Percentiles rank a stretch among this genome's conserved stretches.
These are phyloP conservation scores for Cinnamomum micranthum DNA, from an alignment of 164 flowering plant genomes.

Conservation along the genomic window DNA sequence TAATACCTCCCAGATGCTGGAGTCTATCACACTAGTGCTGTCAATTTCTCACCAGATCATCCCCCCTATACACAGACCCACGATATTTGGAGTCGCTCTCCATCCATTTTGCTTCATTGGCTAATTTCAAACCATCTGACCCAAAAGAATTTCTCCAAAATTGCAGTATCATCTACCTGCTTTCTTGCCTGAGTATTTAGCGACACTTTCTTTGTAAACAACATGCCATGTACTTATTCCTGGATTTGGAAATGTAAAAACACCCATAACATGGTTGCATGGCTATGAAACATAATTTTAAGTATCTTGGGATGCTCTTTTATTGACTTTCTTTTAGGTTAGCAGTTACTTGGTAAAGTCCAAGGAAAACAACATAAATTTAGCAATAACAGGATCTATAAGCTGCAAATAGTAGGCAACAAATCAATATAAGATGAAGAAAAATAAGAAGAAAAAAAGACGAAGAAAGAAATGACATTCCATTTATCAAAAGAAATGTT, in stretches of 20 bases:
- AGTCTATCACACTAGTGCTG: too few species aligned
- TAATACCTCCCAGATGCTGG: too few species aligned
- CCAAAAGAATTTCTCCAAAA: background rate
- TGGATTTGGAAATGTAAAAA: background rate
- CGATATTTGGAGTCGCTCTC: background rate
- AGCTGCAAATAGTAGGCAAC: background rate
- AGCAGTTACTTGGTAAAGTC: background rate
- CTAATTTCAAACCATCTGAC: background rate
- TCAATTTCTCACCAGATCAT: too few species aligned
- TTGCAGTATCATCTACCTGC: background rate
- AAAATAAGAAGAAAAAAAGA: background rate
- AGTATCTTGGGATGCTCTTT: background rate
- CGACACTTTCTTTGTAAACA: too few species aligned
- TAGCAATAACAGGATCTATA: background rate
- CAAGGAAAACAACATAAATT: background rate
- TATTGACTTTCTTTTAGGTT: background rate
- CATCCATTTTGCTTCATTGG: too few species aligned
- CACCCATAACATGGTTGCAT: background rate
- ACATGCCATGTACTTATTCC: too few species aligned
- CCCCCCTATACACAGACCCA: too few species aligned
- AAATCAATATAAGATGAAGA: background rate
- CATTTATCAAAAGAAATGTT: conserved; percentile 8
- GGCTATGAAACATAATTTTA: background rate
- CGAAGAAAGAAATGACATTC: background rate
- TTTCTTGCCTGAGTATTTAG: background rate